These are phyloP conservation scores for Aspergillus taichungensis DNA, from an alignment of 495 filamentous ascomycete species.

Conservation along the genomic window DNA sequence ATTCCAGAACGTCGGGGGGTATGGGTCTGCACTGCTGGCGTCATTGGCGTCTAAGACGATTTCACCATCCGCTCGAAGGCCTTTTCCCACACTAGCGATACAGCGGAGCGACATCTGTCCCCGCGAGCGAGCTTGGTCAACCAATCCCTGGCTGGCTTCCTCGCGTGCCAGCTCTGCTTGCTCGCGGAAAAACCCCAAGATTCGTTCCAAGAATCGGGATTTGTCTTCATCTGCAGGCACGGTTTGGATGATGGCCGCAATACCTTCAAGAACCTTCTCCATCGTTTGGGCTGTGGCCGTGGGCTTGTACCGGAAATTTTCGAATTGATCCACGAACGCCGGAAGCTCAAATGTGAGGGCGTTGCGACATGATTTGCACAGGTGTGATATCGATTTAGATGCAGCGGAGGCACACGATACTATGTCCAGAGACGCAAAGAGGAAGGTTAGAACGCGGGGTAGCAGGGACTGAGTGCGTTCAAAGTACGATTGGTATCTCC, in stretches of 20 bases:
- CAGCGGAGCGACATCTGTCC: conserved; percentile 62
- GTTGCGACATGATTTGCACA: conserved; percentile 73
- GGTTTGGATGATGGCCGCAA: conserved; percentile 77
- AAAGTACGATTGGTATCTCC: conserved; percentile 75
- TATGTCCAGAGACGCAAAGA: conserved; percentile 67
- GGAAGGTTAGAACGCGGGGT: conserved; percentile 66
- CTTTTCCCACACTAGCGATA: conserved; percentile 67
- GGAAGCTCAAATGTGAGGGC: conserved; percentile 61
- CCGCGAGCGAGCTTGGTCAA: conserved; percentile 41
- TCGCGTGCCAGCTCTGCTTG: conserved; percentile 29
- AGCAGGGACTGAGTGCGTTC: conserved; percentile 61
- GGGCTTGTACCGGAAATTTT: conserved; percentile 49
- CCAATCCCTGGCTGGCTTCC: conserved; percentile 25
- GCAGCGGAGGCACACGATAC: conserved; percentile 57
- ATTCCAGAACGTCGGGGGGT: conserved; percentile 51
- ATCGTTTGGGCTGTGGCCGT: conserved; percentile 63
- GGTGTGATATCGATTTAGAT: conserved; percentile 69
- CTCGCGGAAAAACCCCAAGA: conserved; percentile 53
- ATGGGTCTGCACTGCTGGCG: conserved; percentile 25
- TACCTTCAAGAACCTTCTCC: conserved; percentile 72
- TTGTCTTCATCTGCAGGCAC: conserved; percentile 56
- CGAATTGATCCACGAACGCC: conserved; percentile 71
- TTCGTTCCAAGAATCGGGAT: conserved; percentile 48
- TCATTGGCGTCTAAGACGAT: conserved; percentile 56
- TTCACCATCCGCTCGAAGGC: conserved; percentile 66